Conservation (phyloP, 169 alveolate species). For the Hammondia hammondi region DNA sequence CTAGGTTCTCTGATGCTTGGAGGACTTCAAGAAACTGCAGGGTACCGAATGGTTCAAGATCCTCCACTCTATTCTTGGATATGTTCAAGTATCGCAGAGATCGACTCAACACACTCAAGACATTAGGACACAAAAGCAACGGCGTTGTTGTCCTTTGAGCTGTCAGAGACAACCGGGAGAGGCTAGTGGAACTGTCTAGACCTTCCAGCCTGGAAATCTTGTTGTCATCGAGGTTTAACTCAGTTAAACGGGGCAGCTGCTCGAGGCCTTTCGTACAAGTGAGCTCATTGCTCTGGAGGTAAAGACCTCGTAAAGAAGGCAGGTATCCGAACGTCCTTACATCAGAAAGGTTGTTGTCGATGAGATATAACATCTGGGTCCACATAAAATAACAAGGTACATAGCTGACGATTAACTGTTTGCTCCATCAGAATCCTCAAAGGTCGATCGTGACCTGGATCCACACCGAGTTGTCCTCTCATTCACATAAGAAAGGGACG, state of each 20-base stretch:
- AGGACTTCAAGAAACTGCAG: not conserved
- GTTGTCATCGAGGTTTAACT: constrained; percentile 10
- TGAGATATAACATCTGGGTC: not conserved
- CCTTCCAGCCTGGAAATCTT: not conserved
- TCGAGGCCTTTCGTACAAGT: not conserved
- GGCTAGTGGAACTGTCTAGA: not conserved
- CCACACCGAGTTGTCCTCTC: no score
- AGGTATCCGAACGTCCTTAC: not conserved
- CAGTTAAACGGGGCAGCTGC: not conserved
- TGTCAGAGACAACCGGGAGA: not conserved
- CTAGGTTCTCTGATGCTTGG: not conserved
- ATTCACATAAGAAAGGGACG: no score
- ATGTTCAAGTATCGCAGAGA: not conserved
- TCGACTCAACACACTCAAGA: not conserved
- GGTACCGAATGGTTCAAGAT: not conserved
- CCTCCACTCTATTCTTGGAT: constrained; percentile 1
- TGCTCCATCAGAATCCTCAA: no score
- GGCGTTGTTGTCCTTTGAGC: not conserved
- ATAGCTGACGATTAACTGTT: no score
- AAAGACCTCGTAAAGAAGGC: not conserved
- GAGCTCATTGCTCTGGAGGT: constrained; percentile 2
- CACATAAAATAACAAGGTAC: not conserved
- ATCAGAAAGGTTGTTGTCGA: not conserved
- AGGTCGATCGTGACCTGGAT: no score
- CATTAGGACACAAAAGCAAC: not conserved